These are phyloP conservation scores for Cruciata laevipes DNA, from an alignment of 257 asterid genomes.

Conservation along the genomic window DNA sequence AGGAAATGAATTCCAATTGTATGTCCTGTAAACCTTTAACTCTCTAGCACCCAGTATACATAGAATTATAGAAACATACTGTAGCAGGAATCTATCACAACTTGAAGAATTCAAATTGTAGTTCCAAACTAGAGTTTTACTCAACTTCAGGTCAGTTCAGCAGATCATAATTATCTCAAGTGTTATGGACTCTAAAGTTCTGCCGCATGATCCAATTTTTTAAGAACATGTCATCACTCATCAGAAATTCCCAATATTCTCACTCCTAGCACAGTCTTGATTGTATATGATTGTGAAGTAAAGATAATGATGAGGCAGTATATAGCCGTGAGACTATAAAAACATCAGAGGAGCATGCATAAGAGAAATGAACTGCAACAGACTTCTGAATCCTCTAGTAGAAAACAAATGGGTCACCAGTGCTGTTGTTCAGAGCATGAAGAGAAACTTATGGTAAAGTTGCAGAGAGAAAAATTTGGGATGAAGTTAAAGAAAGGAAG, in stretches of 20 bases:
- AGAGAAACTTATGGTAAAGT: background rate
- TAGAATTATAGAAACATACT: too few relatives aligned
- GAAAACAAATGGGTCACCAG: too few relatives aligned
- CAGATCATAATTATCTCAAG: background rate
- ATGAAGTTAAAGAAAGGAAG: background rate
- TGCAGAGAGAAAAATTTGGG: background rate
- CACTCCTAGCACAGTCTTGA: background rate
- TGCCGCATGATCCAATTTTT: background rate
- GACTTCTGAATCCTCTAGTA: background rate
- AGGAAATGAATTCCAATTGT: too few relatives aligned
- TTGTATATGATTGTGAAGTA: background rate
- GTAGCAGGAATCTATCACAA: too few relatives aligned
- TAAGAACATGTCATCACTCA: too few relatives aligned
- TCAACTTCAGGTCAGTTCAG: background rate
- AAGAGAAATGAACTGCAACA: background rate
- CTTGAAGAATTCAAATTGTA: background rate
- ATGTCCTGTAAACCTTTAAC: too few relatives aligned
- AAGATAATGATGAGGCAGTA: background rate
- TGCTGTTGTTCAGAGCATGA: background rate
- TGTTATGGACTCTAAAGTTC: too few relatives aligned
- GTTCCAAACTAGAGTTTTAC: background rate
- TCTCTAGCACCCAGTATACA: background rate
- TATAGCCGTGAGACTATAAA: too few relatives aligned
- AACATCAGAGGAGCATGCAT: background rate
- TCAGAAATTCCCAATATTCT: background rate